Percentiles rank a stretch among this genome's conserved stretches.
Conservation (phyloP, 768 basidiomycete species). For the Hypholoma fasciculare region DNA sequence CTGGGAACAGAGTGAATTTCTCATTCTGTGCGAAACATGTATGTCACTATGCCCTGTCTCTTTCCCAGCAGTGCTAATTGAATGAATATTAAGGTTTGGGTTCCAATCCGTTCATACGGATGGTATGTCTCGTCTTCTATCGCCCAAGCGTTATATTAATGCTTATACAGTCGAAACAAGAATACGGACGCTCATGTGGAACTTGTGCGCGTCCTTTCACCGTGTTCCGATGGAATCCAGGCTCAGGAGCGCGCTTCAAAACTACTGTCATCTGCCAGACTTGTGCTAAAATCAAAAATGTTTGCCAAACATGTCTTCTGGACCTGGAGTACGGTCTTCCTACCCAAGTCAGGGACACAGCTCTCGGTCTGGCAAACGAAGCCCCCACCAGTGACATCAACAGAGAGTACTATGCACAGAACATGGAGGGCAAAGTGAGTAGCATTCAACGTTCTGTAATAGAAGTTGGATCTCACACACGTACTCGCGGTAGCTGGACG, state of each 20-base stretch:
- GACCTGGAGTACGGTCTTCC: conserved; percentile 97
- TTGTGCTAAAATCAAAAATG: conserved; percentile 93
- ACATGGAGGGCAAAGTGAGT: conserved; percentile 82
- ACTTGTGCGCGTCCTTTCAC: conserved; percentile 97
- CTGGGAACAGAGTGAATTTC: conserved; percentile 93
- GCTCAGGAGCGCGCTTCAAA: conserved; percentile 90
- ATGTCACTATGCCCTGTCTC: conserved; percentile 25
- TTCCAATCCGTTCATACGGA: conserved; percentile 89
- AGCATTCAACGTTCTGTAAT: background rate
- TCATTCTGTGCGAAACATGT: conserved; percentile 94
- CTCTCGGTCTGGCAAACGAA: conserved; percentile 78
- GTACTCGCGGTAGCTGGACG: conserved; percentile 55
- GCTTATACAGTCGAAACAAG: conserved; percentile 85
- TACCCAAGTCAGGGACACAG: conserved; percentile 96
- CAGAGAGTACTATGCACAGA: conserved; percentile 92
- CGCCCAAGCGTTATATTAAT: background rate
- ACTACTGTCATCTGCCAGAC: conserved; percentile 97
- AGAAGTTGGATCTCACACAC: background rate
- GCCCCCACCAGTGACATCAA: conserved; percentile 98
- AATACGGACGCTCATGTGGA: conserved; percentile 94
- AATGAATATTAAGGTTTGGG: conserved; percentile 62
- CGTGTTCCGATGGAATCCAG: conserved; percentile 98
- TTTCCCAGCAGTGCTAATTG: background rate
- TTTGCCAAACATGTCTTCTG: conserved; percentile 96
- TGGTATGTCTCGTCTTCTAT: conserved; percentile 54